phyloP scores from a whole-genome alignment of 352 stramenopile species.

The Globisporangium echinulatum region DNA sequence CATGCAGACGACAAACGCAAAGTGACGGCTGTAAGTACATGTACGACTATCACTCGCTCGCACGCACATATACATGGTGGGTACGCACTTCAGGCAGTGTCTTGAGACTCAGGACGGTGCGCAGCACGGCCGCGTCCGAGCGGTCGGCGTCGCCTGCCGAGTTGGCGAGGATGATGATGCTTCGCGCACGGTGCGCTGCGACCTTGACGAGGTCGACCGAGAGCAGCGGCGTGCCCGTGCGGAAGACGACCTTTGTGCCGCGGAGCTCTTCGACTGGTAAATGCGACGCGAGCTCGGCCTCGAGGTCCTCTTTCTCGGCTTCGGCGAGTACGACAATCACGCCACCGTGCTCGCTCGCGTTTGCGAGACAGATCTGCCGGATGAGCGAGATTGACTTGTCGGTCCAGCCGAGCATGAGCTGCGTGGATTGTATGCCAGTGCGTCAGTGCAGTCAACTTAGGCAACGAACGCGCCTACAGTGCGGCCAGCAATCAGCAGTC shows the following conservation, averaged over 20 bases:
- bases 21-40: background rate
- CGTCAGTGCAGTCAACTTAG: background rate
- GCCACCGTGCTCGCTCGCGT: constrained; percentile 80
- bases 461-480: background rate
- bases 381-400: constrained; percentile 86
- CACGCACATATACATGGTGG: background rate
- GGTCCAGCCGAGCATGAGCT: constrained; percentile 84
- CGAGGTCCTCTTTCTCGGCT: constrained; percentile 69
- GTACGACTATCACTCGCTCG: background rate
- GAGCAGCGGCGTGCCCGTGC: constrained; percentile 68
- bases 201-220: constrained; percentile 81
- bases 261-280: constrained; percentile 51
- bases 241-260: constrained; percentile 77
- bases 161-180: constrained; percentile 80
- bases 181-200: constrained; percentile 57
- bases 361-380: constrained; percentile 79
- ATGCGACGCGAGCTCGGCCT: constrained; percentile 56
- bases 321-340: constrained; percentile 77
- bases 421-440: background rate
- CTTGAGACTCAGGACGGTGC: constrained; percentile 78
- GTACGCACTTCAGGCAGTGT: constrained; percentile 43
- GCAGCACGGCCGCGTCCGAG: constrained; percentile 68
- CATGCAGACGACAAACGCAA: background rate
- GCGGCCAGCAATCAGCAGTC: background rate
- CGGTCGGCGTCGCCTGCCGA: constrained; percentile 70